Evolutionary conservation across 2,329 filamentous ascomycete genomes (phyloP).

Genomic region (Aspergillus novofumigatus): DNA sequence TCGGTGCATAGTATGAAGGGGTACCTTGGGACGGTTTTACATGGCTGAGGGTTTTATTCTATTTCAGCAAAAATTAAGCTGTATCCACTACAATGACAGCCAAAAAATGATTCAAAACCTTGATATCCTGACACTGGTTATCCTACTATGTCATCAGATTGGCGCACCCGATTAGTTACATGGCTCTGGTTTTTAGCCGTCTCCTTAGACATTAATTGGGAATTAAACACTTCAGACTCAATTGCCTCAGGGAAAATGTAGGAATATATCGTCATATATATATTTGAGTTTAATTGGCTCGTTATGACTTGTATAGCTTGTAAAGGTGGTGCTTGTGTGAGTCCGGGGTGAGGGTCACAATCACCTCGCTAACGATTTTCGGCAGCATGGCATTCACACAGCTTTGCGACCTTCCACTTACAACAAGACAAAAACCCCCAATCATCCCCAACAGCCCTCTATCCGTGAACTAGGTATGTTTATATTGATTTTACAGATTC

Average conservation of each 20-base stretch:
- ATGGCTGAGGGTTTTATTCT: slow-evolving; percentile 33
- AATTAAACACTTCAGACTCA: background rate
- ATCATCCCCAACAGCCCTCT: slow-evolving; percentile 32
- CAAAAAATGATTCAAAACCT: slow-evolving; percentile 41
- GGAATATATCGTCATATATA: background rate
- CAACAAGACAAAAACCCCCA: slow-evolving; percentile 33
- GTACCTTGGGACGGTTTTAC: slow-evolving; percentile 38
- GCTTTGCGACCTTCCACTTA: slow-evolving; percentile 34
- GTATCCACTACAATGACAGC: slow-evolving; percentile 41
- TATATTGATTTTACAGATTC: slow-evolving; percentile 17
- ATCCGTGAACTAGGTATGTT: slow-evolving; percentile 34
- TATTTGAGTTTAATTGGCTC: slow-evolving; percentile 2
- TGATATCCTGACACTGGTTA: slow-evolving; percentile 34
- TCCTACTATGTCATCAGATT: background rate
- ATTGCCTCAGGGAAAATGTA: background rate
- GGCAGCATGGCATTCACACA: slow-evolving; percentile 39
- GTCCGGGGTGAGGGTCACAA: slow-evolving; percentile 28
- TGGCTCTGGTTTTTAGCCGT: background rate
- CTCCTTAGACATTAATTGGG: background rate
- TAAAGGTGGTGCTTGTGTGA: slow-evolving; percentile 28
- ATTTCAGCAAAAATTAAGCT: slow-evolving; percentile 35
- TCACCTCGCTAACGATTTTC: slow-evolving; percentile 44
- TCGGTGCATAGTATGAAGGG: slow-evolving; percentile 43
- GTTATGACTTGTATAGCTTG: slow-evolving; percentile 3
- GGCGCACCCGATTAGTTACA: background rate